These are phyloP conservation scores for Pestalotiopsis sp. DNA, from an alignment of 2,329 filamentous ascomycete genomes.

Conservation along the genomic window DNA sequence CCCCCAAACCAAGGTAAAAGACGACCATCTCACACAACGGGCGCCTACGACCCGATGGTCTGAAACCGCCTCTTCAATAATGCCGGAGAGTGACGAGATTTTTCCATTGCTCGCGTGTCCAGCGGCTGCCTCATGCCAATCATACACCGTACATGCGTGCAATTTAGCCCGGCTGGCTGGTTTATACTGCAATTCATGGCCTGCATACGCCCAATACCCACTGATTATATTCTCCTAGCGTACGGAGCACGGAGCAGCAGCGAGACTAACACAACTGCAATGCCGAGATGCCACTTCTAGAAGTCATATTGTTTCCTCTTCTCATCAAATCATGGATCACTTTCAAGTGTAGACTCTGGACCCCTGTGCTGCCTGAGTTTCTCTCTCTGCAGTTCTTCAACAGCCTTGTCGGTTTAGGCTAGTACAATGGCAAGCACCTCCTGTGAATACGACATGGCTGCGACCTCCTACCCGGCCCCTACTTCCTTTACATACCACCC, in stretches of 20 bases:
- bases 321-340: background rate
- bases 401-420: background rate
- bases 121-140: background rate
- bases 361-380: background rate
- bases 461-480: background rate
- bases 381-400: background rate
- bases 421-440: background rate
- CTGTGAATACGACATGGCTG: background rate
- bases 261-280: background rate
- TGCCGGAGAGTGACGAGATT: conserved; percentile 19
- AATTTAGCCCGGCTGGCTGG: background rate
- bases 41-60: conserved; percentile 27
- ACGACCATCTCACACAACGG: conserved; percentile 23
- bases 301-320: background rate
- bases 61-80: conserved; percentile 30
- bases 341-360: background rate
- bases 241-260: no score
- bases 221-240: no score
- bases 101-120: background rate
- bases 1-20: background rate
- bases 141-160: background rate
- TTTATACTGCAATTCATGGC: background rate
- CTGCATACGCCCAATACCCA: background rate
- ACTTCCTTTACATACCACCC: background rate
- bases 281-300: background rate